Base-by-base conservation (phyloP, 2,329 filamentous ascomycete species). In the Sphaerostilbella broomeana region DNA sequence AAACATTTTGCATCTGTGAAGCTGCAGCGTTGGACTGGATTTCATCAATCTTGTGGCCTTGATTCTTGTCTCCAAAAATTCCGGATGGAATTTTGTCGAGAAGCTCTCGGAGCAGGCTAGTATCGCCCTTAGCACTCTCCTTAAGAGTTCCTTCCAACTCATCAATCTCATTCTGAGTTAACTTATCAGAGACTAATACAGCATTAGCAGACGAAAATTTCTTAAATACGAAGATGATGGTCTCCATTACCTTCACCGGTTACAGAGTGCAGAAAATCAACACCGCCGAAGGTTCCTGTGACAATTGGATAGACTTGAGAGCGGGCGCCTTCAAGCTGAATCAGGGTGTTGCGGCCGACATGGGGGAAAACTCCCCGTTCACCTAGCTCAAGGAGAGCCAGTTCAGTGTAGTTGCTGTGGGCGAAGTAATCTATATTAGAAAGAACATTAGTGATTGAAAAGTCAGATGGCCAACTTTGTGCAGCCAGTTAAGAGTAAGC, bases 201-300 rank as follows among this genome's bases (percentile, higher is more conserved):
- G 19, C 53, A 51, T 31, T 25, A 27, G 10, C 3, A 28, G 12
- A 6, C 35, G 19, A 27, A 24, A 2, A 21, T 1, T 9, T 7
- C 17, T 2, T 5, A 12, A 9, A 10, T 8, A 8, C 6, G 5
- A 5, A 10, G 18, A 5, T 6, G 16, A 11, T 13, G 10, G 22
- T 16, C 13, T 3, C 3, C 50, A 61, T n/a, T 47, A 74, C 72
- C 67, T 66, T 81, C 78, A 43, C 78, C 77, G 31, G 76, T 85
- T 20, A 94, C 88, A 1, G 85, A 92, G 66, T 94, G 87, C 45
- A 95, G 68, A 65, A 95, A 95, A 56, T 95, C 90, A 11, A 95
- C 89, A 47, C 89, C 89, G 46, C 89, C 89, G 61, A 95, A 95
- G 6, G 89, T 95, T 44, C 90, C 89, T 1, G 89, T 95, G 30